Evolutionary conservation across 73 alveolate species (phyloP).

Genomic region (Paramecium tetraurelia): DNA sequence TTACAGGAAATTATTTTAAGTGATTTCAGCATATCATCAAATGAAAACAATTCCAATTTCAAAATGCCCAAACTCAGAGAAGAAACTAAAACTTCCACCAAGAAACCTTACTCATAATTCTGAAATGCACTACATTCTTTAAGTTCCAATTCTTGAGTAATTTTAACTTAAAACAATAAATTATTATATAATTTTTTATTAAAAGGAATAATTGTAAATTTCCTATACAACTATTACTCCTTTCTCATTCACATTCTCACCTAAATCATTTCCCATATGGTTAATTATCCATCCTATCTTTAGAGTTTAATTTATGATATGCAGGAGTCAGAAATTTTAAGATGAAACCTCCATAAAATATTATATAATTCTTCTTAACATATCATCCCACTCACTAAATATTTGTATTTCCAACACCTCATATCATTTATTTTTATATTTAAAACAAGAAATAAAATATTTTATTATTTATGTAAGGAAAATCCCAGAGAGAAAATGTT

Average conservation of each 20-base stretch:
- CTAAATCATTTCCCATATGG: too few relatives aligned
- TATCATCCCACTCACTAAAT: too few relatives aligned
- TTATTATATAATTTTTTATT: background rate
- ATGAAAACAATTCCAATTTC: background rate
- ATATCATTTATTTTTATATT: background rate
- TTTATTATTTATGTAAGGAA: background rate
- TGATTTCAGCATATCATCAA: background rate
- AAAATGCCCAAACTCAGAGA: background rate
- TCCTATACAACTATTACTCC: background rate
- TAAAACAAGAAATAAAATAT: background rate
- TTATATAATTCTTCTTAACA: too few relatives aligned
- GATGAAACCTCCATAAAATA: too few relatives aligned
- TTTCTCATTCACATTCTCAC: background rate
- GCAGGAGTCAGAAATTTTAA: background rate
- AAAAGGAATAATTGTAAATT: background rate
- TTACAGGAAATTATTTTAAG: conserved; percentile 8
- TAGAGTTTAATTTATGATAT: background rate
- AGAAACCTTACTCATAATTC: background rate
- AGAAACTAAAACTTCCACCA: background rate
- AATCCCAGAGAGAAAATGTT: background rate
- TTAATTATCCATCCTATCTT: too few relatives aligned
- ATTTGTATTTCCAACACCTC: background rate
- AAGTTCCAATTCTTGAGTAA: background rate
- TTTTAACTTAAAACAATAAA: background rate
- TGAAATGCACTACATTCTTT: background rate